phyloP scores from a whole-genome alignment of 805 yeast genomes.

The Candida wancherniae region DNA sequence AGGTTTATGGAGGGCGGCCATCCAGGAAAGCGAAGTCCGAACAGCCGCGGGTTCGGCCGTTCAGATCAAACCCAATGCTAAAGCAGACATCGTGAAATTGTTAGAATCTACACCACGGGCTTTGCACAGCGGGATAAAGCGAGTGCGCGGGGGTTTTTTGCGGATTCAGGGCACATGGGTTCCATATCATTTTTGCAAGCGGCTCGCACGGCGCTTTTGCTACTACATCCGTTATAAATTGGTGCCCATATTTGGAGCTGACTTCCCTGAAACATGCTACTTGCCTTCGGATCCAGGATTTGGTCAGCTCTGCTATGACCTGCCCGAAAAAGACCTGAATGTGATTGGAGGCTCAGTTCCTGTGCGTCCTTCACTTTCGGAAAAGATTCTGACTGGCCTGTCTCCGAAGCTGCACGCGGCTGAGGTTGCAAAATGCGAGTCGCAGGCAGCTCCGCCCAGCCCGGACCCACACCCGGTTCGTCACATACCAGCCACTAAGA shows the following conservation, averaged over 20 bases:
- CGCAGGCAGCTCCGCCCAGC: no score
- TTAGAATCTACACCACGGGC: slow-evolving; percentile 59
- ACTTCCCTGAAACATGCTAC: slow-evolving; percentile 59
- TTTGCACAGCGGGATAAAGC: slow-evolving; percentile 54
- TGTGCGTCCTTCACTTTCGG: no score
- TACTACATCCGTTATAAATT: slow-evolving; percentile 70
- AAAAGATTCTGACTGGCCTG: no score
- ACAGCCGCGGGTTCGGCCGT: background rate
- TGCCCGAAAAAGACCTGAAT: no score
- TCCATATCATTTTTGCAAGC: slow-evolving; percentile 62
- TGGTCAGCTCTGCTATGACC: slow-evolving; percentile 54
- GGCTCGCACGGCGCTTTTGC: slow-evolving; percentile 70
- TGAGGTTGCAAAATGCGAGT: no score
- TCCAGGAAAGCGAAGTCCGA: slow-evolving; percentile 7
- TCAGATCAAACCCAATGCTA: slow-evolving; percentile 26
- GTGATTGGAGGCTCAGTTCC: no score
- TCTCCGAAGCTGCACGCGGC: no score
- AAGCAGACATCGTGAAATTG: slow-evolving; percentile 73
- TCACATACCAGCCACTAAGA: no score
- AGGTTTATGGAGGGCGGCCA: slow-evolving; percentile 72
- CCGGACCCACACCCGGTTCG: no score
- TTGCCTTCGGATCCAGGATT: slow-evolving; percentile 57
- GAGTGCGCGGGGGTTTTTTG: slow-evolving; percentile 86
- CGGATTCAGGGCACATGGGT: slow-evolving; percentile 96
- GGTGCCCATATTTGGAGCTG: slow-evolving; percentile 74